Evolutionary conservation across 1,284 basidiomycete genomes (phyloP).

Genomic region (Trametes pubescens): DNA sequence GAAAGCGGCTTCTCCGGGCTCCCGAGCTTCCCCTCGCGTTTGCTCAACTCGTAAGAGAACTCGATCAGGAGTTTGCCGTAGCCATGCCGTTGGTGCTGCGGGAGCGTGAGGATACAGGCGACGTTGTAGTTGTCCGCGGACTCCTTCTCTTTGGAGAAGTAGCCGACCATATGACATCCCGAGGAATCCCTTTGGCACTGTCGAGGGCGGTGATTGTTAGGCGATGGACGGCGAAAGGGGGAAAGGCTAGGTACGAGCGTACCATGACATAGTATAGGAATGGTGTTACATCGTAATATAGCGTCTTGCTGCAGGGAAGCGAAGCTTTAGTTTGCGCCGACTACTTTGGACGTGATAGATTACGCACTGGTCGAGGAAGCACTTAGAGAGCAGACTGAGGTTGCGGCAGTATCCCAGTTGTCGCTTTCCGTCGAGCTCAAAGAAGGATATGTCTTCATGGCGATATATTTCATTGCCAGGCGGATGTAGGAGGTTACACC

Average conservation of each 20-base stretch:
- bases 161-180: slow-evolving; percentile 96
- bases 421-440: slow-evolving; percentile 97
- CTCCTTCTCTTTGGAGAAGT: slow-evolving; percentile 99
- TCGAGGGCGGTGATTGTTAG: slow-evolving; percentile 29
- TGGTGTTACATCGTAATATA: slow-evolving; percentile 99
- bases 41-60: slow-evolving; percentile 98
- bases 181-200: slow-evolving; percentile 87
- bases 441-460: slow-evolving; percentile 95
- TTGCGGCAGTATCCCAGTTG: slow-evolving; percentile 98
- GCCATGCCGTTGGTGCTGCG: slow-evolving; percentile 96
- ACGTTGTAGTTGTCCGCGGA: slow-evolving; percentile 98
- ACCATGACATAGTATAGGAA: slow-evolving; percentile 99
- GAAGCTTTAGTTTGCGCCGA: slow-evolving; percentile 37
- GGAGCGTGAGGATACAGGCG: slow-evolving; percentile 97
- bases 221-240: slow-evolving; percentile 13
- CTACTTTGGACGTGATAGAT: slow-evolving; percentile 13
- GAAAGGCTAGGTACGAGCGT: slow-evolving; percentile 37
- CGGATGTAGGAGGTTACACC: slow-evolving; percentile 94
- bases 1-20: slow-evolving; percentile 98
- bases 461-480: slow-evolving; percentile 99
- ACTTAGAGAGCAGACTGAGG: slow-evolving; percentile 95
- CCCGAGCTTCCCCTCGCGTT: slow-evolving; percentile 95
- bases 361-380: slow-evolving; percentile 93
- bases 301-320: slow-evolving; percentile 78
- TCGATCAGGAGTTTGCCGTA: slow-evolving; percentile 97